Conservation (phyloP, 805 yeast genomes). For the Saccharomycopsis microspora region DNA sequence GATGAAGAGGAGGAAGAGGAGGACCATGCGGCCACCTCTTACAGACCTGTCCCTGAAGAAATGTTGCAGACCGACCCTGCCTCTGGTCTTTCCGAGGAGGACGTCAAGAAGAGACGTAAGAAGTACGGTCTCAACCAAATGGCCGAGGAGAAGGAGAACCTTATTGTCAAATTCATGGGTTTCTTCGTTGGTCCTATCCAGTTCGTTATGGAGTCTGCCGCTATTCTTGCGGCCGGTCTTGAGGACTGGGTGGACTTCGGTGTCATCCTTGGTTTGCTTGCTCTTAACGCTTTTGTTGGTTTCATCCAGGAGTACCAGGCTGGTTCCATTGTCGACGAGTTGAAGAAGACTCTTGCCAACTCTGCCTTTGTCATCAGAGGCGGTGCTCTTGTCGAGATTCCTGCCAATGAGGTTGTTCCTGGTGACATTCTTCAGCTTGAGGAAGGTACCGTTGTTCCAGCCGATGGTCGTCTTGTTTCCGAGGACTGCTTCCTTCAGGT, state of each 20-base stretch:
- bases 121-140: conserved; percentile 83
- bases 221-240: conserved; percentile 88
- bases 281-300: conserved; percentile 89
- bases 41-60: conserved; percentile 79
- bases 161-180: conserved; percentile 68
- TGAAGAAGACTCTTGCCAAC: conserved; percentile 90
- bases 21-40: conserved; percentile 40
- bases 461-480: conserved; percentile 84
- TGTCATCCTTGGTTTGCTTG: conserved; percentile 80
- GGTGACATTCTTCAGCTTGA: conserved; percentile 90
- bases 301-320: conserved; percentile 97
- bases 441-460: conserved; percentile 88
- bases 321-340: conserved; percentile 93
- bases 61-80: conserved; percentile 73
- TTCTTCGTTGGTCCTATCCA: conserved; percentile 94
- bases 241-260: conserved; percentile 99
- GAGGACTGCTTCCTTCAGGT: conserved; percentile 82
- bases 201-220: conserved; percentile 97
- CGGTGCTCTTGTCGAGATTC: conserved; percentile 64
- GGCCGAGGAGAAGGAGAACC: conserved; percentile 80
- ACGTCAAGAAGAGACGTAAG: conserved; percentile 76
- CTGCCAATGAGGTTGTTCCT: conserved; percentile 81
- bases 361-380: conserved; percentile 79
- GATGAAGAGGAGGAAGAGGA: conserved; percentile 39
- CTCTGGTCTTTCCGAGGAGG: conserved; percentile 66